Conservation (phyloP, 176 grass and related monocot genomes). For the Alloteropsis semialata region DNA sequence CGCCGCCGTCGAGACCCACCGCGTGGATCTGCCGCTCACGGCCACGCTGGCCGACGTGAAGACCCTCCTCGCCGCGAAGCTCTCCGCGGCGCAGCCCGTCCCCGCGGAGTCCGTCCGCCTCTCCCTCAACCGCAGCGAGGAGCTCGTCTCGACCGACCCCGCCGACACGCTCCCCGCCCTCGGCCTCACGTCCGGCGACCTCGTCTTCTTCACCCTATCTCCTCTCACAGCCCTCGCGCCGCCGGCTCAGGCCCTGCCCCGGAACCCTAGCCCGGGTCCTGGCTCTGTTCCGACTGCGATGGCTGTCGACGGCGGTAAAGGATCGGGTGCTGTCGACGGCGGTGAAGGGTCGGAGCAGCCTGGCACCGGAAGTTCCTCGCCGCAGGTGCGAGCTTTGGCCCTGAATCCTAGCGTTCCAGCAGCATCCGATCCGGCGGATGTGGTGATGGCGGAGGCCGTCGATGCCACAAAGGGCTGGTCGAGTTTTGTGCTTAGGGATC, state of each 20-base stretch:
- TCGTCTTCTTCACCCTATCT: slow-evolving; percentile 63
- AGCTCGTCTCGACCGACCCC: slow-evolving; percentile 52
- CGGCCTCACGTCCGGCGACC: slow-evolving; percentile 83
- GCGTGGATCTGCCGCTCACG: slow-evolving; percentile 53
- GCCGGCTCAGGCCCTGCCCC: background rate
- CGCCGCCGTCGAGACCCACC: slow-evolving; percentile 51
- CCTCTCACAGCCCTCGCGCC: slow-evolving; percentile 15
- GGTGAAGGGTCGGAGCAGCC: background rate
- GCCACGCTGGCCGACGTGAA: slow-evolving; percentile 55
- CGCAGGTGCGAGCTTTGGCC: background rate
- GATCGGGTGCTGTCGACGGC: background rate
- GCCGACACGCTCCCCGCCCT: slow-evolving; percentile 49
- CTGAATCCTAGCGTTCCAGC: background rate
- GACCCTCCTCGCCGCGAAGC: slow-evolving; percentile 51
- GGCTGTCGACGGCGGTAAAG: background rate
- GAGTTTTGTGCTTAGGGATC: slow-evolving; percentile 32
- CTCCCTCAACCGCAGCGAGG: slow-evolving; percentile 84
- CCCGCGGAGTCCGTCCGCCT: slow-evolving; percentile 71
- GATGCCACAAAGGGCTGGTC: background rate
- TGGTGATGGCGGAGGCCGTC: slow-evolving; percentile 26
- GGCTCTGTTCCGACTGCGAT: background rate
- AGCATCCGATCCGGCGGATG: slow-evolving; percentile 13
- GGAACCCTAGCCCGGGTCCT: slow-evolving; percentile 15
- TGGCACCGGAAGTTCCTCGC: background rate
- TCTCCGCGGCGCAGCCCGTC: slow-evolving; percentile 47